phyloP scores from a whole-genome alignment of 31 red algal genomes.

The Asparagopsis taxiformis region DNA sequence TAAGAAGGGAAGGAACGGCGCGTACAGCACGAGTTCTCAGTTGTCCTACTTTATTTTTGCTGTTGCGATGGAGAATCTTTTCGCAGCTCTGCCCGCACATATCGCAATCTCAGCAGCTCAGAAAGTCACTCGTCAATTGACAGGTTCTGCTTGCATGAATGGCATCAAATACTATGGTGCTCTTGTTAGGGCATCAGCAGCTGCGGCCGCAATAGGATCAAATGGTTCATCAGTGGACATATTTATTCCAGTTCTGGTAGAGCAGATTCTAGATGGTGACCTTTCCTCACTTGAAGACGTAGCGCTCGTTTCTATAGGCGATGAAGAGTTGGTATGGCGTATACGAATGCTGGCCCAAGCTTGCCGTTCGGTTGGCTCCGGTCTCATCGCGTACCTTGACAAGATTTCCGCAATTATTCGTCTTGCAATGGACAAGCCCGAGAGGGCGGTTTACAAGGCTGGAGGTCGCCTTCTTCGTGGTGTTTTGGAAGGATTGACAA shows the following conservation, averaged over 20 bases:
- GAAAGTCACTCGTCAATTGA: conserved; percentile 62
- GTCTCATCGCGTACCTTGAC: conserved; percentile 36
- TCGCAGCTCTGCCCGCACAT: conserved; percentile 49
- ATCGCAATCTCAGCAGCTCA: conserved; percentile 48
- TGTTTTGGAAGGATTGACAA: conserved; percentile 87
- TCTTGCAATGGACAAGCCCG: conserved; percentile 51
- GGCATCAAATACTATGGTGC: conserved; percentile 87
- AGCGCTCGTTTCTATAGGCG: conserved; percentile 44
- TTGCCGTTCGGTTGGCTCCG: conserved; percentile 47
- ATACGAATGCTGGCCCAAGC: conserved; percentile 91
- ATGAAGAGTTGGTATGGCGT: conserved; percentile 84
- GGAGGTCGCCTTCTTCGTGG: conserved; percentile 90
- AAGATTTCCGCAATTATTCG: conserved; percentile 46
- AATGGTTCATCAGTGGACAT: conserved; percentile 51
- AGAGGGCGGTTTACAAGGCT: conserved; percentile 89
- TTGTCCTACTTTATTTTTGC: conserved; percentile 69
- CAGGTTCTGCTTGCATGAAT: conserved; percentile 58
- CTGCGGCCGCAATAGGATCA: conserved; percentile 30
- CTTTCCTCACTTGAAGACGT: not conserved
- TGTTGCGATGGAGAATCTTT: conserved; percentile 81
- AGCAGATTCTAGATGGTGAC: conserved; percentile 49
- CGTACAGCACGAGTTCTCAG: conserved; percentile 20
- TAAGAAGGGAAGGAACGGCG: conserved; percentile 66
- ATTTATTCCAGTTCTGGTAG: conserved; percentile 64
- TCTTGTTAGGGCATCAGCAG: conserved; percentile 57